Conservation (phyloP, 2,329 filamentous ascomycete species). For the Neonectria magnoliae region DNA sequence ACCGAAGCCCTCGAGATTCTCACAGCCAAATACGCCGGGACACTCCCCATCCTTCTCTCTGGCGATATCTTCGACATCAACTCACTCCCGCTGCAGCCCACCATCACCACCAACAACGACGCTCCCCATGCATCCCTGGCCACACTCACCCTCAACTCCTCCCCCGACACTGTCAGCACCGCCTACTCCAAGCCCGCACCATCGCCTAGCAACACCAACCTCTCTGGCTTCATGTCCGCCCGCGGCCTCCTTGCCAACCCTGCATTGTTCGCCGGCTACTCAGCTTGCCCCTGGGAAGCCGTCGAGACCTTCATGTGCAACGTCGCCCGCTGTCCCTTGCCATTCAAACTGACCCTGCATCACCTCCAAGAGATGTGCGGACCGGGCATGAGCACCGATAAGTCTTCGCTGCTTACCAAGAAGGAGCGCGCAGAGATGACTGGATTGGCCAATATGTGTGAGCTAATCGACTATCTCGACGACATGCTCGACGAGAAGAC, state of each 20-base stretch:
- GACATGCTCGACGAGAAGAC: constrained; percentile 54
- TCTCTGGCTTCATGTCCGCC: constrained; percentile 75
- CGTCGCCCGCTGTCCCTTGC: constrained; percentile 66
- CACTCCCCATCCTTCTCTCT: constrained; percentile 73
- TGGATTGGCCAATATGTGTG: constrained; percentile 62
- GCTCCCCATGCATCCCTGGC: constrained; percentile 37
- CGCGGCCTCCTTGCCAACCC: constrained; percentile 75
- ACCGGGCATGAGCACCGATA: constrained; percentile 64
- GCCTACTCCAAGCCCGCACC: constrained; percentile 23
- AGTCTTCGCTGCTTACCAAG: constrained; percentile 63
- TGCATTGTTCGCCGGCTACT: constrained; percentile 68
- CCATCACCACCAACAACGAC: constrained; percentile 40
- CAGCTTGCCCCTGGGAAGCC: constrained; percentile 69
- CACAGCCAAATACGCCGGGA: constrained; percentile 60
- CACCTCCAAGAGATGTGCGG: constrained; percentile 75
- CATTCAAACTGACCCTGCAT: constrained; percentile 71
- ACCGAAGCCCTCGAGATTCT: constrained; percentile 68
- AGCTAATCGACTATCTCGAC: constrained; percentile 70
- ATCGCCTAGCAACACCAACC: constrained; percentile 56
- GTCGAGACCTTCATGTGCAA: constrained; percentile 71
- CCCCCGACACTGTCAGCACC: constrained; percentile 8
- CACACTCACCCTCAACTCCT: constrained; percentile 43
- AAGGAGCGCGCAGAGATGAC: constrained; percentile 64
- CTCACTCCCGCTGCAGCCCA: constrained; percentile 56
- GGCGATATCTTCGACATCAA: constrained; percentile 72